phyloP scores from a whole-genome alignment of 495 filamentous ascomycete species.

The Aspergillus cavernicola region DNA sequence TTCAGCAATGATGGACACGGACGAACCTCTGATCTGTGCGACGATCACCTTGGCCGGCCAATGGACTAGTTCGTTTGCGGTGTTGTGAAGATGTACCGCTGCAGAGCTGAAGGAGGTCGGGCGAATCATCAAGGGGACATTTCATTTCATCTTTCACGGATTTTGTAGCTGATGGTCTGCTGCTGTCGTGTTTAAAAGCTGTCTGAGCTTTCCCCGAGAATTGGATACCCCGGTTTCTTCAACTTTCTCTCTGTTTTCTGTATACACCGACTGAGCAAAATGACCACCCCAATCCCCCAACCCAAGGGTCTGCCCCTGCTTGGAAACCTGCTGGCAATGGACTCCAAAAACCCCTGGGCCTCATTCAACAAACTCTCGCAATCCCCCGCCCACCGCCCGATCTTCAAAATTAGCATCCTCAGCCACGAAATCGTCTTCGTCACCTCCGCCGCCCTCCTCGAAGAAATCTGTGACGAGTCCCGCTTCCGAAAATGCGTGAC shows the following conservation, averaged over 20 bases:
- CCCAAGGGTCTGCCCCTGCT: slow-evolving; percentile 64
- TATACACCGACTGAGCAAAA: too few relatives aligned
- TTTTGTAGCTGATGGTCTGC: not conserved
- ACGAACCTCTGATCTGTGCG: slow-evolving; percentile 29
- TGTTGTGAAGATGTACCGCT: slow-evolving; percentile 1
- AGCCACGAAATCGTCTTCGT: slow-evolving; percentile 52
- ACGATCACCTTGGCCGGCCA: slow-evolving; percentile 14
- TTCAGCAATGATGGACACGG: slow-evolving; percentile 9
- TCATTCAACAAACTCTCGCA: slow-evolving; percentile 59
- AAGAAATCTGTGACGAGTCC: slow-evolving; percentile 70
- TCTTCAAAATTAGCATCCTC: slow-evolving; percentile 64
- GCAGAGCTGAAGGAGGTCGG: not conserved
- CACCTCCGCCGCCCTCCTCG: slow-evolving; percentile 52
- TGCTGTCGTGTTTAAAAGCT: not conserved
- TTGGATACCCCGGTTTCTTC: not conserved
- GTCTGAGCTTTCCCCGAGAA: not conserved
- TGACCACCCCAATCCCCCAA: slow-evolving; percentile 57
- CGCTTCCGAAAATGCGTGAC: slow-evolving; percentile 64
- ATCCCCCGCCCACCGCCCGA: slow-evolving; percentile 49
- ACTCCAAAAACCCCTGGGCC: slow-evolving; percentile 57
- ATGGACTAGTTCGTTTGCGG: not conserved
- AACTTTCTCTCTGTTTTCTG: not conserved
- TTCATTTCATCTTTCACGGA: slow-evolving; percentile 2
- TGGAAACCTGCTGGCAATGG: slow-evolving; percentile 64
- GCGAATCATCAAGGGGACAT: slow-evolving; percentile 1